Evolutionary conservation across 225 moss, liverwort and hornwort species (phyloP).

Genomic region (Pseudisothecium myosuroides): DNA sequence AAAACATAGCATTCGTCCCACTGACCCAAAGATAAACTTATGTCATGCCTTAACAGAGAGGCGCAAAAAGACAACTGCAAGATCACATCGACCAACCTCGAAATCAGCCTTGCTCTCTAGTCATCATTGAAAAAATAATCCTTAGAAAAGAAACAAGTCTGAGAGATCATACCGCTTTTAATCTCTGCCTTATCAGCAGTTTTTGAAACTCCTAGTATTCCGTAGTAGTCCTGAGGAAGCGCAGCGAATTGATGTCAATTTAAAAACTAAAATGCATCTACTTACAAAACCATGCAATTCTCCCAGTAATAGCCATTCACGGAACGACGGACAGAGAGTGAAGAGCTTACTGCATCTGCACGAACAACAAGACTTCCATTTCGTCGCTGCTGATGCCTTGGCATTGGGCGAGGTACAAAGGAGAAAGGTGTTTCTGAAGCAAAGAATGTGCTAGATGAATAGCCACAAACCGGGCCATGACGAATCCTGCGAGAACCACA

Average conservation of each 20-base stretch:
- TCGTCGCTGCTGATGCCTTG: slow-evolving; percentile 14
- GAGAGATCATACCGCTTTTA: slow-evolving; percentile 56
- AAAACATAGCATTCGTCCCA: background rate
- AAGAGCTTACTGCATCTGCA: slow-evolving; percentile 39
- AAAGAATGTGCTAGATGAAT: slow-evolving; percentile 22
- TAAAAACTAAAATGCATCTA: background rate
- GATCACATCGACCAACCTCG: background rate
- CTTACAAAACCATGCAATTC: background rate
- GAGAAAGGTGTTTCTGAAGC: slow-evolving; percentile 6
- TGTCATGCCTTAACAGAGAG: background rate
- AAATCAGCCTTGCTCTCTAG: background rate
- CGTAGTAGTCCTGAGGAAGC: slow-evolving; percentile 68
- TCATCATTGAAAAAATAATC: background rate
- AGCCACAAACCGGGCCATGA: slow-evolving; percentile 18
- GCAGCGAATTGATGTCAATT: background rate
- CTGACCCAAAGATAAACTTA: background rate
- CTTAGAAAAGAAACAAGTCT: background rate
- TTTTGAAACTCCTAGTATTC: slow-evolving; percentile 74
- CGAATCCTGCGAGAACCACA: slow-evolving; percentile 24
- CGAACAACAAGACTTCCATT: slow-evolving; percentile 14
- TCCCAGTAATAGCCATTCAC: background rate
- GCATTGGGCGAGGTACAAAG: slow-evolving; percentile 8
- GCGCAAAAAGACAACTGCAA: background rate
- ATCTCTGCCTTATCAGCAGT: slow-evolving; percentile 75
- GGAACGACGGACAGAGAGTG: background rate